Base-by-base conservation (phyloP, 345 rosid genomes). In the Reutealis trisperma region DNA sequence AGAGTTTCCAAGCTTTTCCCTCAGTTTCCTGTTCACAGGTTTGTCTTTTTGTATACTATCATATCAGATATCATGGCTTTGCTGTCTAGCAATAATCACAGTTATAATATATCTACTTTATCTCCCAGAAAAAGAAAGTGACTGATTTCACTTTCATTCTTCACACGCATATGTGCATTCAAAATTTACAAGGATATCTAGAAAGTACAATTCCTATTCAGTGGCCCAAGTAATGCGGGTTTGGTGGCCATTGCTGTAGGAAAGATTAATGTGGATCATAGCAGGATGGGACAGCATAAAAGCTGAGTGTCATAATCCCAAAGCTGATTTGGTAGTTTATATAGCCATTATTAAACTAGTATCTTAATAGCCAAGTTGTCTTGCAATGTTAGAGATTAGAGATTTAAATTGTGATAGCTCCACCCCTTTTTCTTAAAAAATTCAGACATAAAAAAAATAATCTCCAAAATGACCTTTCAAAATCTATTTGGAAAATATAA, bases 1-100 rank as follows among this genome's bases (percentile, higher is more conserved):
- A 84, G 72, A 27, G 90, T 90, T 41, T 88, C 87, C 34, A 82
- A 82, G 34, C 91, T 94, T 82, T 91, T 85, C 83, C 98, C 95
- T 37, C 79, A 86, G 71, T 90, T 80, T 80, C 82, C 87, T 44
- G 81, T 91, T 78, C 90, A 92, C 84, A 89, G 92, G 92, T 90
- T 19, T 59, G 67, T 45, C 22, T 22, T 73, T 9, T 15, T 24
- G 27, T 54, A 8, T 49, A 2, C 30, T 21, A 68, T 44, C 71
- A 15, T 70, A 11, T 22, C 15, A 25, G 19, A 63, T 62, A 22
- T 76, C 63, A 9, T n/a, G 27, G 37, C 80, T 60, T 54, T 60
- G n/a, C 44, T 59, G 47, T 55, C 72, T 37, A 37, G 54, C 41
- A 22, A 34, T 21, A 32, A 22, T 41, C 47, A 61, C 24, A 7